Evolutionary conservation across 345 rosid species (phyloP).

Genomic region (Dipteronia dyeriana): DNA sequence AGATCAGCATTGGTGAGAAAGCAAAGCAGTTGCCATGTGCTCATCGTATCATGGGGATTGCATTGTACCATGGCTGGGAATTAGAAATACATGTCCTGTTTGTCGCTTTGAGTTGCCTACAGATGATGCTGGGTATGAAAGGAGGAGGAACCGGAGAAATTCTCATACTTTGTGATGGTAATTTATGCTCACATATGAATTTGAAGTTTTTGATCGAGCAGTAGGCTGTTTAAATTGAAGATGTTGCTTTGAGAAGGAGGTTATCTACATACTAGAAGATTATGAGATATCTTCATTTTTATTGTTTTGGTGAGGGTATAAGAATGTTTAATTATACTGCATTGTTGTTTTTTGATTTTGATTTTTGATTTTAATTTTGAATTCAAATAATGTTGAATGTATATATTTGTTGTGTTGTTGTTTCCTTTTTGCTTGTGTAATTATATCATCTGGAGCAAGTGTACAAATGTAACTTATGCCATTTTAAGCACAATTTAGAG

Average conservation of each 20-base stretch:
- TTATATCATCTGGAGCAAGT: neutral
- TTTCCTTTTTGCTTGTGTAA: neutral
- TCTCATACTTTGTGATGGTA: conserved; percentile 35
- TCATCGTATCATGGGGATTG: conserved; percentile 87
- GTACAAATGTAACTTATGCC: neutral
- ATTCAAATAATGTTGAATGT: conserved; percentile 17
- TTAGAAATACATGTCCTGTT: conserved; percentile 94
- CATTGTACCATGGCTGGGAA: conserved; percentile 78
- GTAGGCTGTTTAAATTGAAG: conserved; percentile 38
- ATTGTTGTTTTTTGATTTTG: conserved; percentile 22
- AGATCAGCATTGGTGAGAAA: conserved; percentile 53
- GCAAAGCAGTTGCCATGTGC: conserved; percentile 77
- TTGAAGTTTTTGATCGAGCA: conserved; percentile 22
- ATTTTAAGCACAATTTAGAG: conserved; percentile 6
- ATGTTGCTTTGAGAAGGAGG: conserved; percentile 26
- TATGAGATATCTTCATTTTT: conserved; percentile 22
- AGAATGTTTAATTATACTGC: conserved; percentile 28
- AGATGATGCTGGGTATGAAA: conserved; percentile 72
- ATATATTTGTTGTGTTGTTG: conserved; percentile 4
- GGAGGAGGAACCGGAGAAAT: conserved; percentile 42
- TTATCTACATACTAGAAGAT: conserved; percentile 20
- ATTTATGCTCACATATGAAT: conserved; percentile 20
- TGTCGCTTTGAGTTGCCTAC: conserved; percentile 89
- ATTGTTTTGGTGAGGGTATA: conserved; percentile 23
- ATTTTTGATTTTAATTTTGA: too few relatives aligned